A percentile compares a stretch with the other conserved stretches of the same genome.
Evolutionary conservation across 129 eudicot species (phyloP).

Genomic region (Deinandra increscens): DNA sequence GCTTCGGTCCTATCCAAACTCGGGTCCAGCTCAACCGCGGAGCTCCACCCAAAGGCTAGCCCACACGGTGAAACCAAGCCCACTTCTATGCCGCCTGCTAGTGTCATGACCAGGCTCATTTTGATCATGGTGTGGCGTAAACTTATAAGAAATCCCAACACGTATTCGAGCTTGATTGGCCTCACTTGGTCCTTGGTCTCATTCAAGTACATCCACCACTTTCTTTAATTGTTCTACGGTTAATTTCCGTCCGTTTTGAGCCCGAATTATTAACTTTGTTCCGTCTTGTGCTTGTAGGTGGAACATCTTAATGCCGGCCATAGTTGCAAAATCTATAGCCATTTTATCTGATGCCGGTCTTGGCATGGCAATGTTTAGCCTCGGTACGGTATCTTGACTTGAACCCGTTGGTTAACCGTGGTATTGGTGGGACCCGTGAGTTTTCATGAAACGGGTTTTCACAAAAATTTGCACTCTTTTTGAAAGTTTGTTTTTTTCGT

Average conservation of each 20-base stretch:
- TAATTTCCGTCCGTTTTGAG: background rate
- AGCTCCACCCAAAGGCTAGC: slow-evolving; percentile 63
- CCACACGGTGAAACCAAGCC: slow-evolving; percentile 46
- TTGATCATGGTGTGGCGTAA: slow-evolving; percentile 95
- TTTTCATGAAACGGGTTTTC: background rate
- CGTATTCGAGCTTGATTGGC: slow-evolving; percentile 89
- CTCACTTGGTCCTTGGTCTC: slow-evolving; percentile 90
- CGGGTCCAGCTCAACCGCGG: slow-evolving; percentile 75
- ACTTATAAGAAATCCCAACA: slow-evolving; percentile 85
- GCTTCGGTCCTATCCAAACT: slow-evolving; percentile 72
- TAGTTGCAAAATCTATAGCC: slow-evolving; percentile 61
- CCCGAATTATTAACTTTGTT: background rate
- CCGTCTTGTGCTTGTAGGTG: slow-evolving; percentile 42
- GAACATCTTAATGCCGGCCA: slow-evolving; percentile 77
- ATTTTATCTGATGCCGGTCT: slow-evolving; percentile 88
- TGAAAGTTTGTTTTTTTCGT: no score
- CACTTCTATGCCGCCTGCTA: slow-evolving; percentile 76
- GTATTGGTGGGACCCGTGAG: background rate
- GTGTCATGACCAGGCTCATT: slow-evolving; percentile 87
- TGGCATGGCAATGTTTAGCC: slow-evolving; percentile 99
- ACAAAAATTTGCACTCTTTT: background rate
- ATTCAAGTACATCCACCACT: slow-evolving; percentile 41
- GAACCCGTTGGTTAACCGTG: background rate
- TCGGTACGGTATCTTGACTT: slow-evolving; percentile 45
- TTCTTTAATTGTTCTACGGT: background rate